These are phyloP conservation scores for Mycena belliarum DNA, from an alignment of 768 basidiomycete species.

Conservation along the genomic window DNA sequence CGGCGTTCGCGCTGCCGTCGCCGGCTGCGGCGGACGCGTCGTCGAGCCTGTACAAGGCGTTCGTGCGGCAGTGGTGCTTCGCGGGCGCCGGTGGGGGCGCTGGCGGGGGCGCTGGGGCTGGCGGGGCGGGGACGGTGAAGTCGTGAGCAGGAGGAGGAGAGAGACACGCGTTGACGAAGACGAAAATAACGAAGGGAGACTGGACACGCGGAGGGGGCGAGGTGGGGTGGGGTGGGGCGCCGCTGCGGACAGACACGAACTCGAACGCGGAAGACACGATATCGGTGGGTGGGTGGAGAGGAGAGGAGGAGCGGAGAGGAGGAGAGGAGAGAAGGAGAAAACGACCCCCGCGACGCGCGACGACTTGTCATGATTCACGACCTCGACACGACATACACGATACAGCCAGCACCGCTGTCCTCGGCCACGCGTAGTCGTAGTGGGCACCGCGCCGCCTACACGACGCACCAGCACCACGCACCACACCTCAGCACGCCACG, in stretches of 20 bases:
- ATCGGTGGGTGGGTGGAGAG: too few species aligned
- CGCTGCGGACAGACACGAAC: too few species aligned
- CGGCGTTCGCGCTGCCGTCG: neutral
- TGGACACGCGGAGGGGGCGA: neutral
- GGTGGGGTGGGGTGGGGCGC: neutral
- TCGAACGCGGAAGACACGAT: too few species aligned
- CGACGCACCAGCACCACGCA: too few species aligned
- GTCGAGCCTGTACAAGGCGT: slow-evolving; percentile 50
- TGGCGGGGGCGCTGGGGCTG: neutral
- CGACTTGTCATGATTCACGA: neutral
- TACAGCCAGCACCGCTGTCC: too few species aligned
- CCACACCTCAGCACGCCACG: too few species aligned
- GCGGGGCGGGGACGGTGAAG: too few species aligned
- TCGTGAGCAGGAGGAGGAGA: too few species aligned
- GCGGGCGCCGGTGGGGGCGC: slow-evolving; percentile 28
- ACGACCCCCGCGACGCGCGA: neutral
- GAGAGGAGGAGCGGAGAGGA: neutral
- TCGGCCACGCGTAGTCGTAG: too few species aligned
- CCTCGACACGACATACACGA: too few species aligned
- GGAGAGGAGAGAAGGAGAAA: neutral
- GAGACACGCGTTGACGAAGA: neutral
- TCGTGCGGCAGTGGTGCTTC: slow-evolving; percentile 71
- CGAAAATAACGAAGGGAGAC: neutral
- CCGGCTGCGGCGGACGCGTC: slow-evolving; percentile 25
- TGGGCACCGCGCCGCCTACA: too few species aligned